Base-by-base conservation (phyloP, 148 eudicot species). In the Gaultheria prostrata region DNA sequence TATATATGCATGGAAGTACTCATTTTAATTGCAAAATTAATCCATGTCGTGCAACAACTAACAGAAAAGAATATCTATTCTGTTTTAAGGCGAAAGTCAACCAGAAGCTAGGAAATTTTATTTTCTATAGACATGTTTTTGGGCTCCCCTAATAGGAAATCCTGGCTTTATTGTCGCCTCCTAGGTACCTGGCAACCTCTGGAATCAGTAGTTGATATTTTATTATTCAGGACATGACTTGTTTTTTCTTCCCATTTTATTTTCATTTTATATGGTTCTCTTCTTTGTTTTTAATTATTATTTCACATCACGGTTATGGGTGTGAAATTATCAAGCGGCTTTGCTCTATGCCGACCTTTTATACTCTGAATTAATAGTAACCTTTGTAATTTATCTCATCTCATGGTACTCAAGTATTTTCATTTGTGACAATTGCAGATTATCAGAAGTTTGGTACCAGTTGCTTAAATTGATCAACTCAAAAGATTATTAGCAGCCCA, bases 381-480 rank as follows among this genome's bases (percentile, higher is more conserved):
- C 9, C 32, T n/a, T 48, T 81, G 32, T 30, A 69, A 3, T 81
- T 48, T 67, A 69, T 69, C 72, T n/a, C 20, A 10, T 84, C 17
- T 84, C 17, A 73, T 59, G 26, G 24, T 73, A 49, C 63, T 21
- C 24, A 48, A 80, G 56, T 46, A 43, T 59, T 84, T 57, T 56
- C 72, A 26, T 78, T 20, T 61, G 33, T 33, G 65, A 35, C 28
- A 26, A 50, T 86, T 75, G 28, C 75, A 81, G 83, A 84, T 61
- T 65, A 56, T 20, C 78, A 71, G 39, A 53, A 53, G 72, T 63
- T 61, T 57, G 28, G 70, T 61, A 49, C 21, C 72, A 43, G 49
- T 20, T 80, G 39, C 50, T 21, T n/a, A 61, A 32, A 13, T 70
- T 77, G 33, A 39, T 49, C 21, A 15, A 20, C 20, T 18, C 67